Percentiles rank a stretch among this genome's conserved stretches.
These are phyloP conservation scores for Corynespora cassiicola DNA, from an alignment of 2,329 filamentous ascomycete species.

Conservation along the genomic window DNA sequence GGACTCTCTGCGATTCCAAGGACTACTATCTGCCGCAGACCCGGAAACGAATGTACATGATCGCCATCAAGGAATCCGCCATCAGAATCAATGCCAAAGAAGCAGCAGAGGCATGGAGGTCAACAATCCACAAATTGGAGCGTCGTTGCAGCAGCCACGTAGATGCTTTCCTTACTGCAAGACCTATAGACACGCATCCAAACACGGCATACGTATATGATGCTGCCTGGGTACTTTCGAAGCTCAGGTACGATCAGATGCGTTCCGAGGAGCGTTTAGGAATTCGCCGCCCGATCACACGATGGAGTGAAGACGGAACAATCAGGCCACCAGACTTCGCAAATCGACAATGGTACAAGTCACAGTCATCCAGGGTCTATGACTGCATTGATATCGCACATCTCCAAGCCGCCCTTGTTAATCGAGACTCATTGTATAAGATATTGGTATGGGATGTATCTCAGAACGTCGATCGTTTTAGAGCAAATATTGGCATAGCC, in stretches of 20 bases:
- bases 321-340: conserved; percentile 63
- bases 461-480: conserved; percentile 73
- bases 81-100: too few species aligned
- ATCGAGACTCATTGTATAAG: conserved; percentile 66
- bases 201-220: conserved; percentile 26
- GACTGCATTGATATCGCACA: conserved; percentile 71
- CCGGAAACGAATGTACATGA: conserved; percentile 51
- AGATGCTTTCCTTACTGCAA: conserved; percentile 65
- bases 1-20: conserved; percentile 68
- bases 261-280: conserved; percentile 61
- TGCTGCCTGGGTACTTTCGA: conserved; percentile 63
- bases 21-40: conserved; percentile 78
- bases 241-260: conserved; percentile 64
- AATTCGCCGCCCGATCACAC: conserved; percentile 62
- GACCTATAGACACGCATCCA: conserved; percentile 60
- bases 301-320: conserved; percentile 63
- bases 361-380: conserved; percentile 64
- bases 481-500: conserved; percentile 62
- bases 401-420: conserved; percentile 55
- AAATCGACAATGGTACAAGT: conserved; percentile 57
- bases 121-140: conserved; percentile 55
- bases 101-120: conserved; percentile 49
- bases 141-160: conserved; percentile 68
- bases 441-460: conserved; percentile 66
- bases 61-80: conserved; percentile 47